phyloP scores from a whole-genome alignment of 2,329 filamentous ascomycete species.

The Elsinoe fawcettii region DNA sequence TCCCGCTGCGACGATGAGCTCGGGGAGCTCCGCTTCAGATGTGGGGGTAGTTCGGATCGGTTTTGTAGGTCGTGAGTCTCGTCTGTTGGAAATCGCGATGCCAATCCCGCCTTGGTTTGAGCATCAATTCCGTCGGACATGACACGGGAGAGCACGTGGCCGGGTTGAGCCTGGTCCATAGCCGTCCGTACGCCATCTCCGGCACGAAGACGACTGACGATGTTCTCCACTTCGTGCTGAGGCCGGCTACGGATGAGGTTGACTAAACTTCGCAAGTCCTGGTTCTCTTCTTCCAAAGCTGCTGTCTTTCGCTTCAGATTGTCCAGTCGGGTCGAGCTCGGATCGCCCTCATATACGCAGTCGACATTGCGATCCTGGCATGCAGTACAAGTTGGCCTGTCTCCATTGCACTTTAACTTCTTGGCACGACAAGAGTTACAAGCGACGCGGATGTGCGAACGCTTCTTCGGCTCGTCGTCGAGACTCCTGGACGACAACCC shows the following conservation, averaged over 20 bases:
- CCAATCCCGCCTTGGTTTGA: neutral
- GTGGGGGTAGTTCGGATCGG: neutral
- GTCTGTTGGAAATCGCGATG: neutral
- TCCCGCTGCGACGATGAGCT: neutral
- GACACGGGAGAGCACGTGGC: neutral
- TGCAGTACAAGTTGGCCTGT: neutral
- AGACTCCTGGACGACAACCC: neutral
- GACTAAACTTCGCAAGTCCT: neutral
- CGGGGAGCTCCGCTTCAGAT: neutral
- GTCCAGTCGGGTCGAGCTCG: constrained; percentile 19
- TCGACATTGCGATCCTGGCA: constrained; percentile 1
- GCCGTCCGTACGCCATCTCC: neutral
- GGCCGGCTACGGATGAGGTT: neutral
- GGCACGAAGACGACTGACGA: neutral
- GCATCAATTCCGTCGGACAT: neutral
- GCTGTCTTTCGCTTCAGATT: constrained; percentile 20
- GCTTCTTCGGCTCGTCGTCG: neutral
- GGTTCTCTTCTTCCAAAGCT: constrained; percentile 17
- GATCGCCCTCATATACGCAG: constrained; percentile 20
- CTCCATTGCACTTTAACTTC: constrained; percentile 8
- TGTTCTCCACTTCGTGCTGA: neutral
- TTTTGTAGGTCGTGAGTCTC: neutral
- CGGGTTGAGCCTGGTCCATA: neutral
- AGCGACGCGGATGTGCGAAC: constrained; percentile 5
- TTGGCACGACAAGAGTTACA: constrained; percentile 5